Evolutionary conservation across 2,329 filamentous ascomycete genomes (phyloP).

Genomic region (Cladosporium velox): DNA sequence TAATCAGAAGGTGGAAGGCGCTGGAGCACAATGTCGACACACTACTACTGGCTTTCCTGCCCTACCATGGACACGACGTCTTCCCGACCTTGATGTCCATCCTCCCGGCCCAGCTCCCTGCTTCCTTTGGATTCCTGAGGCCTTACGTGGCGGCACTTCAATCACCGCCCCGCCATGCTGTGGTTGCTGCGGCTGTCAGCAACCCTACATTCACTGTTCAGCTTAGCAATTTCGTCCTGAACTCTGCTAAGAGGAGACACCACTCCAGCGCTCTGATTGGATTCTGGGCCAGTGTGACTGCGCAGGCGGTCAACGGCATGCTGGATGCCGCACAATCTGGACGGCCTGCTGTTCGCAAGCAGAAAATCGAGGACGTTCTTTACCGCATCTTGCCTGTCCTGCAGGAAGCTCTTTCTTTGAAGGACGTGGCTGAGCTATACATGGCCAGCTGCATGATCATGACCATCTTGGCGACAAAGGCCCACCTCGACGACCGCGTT

Average conservation of each 20-base stretch:
- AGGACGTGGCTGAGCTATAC: slow-evolving; percentile 74
- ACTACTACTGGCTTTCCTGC: slow-evolving; percentile 82
- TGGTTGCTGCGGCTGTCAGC: slow-evolving; percentile 81
- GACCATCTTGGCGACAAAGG: slow-evolving; percentile 81
- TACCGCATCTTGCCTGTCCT: slow-evolving; percentile 69
- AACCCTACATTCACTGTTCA: slow-evolving; percentile 73
- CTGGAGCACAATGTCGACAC: slow-evolving; percentile 86
- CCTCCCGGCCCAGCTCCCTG: slow-evolving; percentile 71
- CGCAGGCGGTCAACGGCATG: slow-evolving; percentile 81
- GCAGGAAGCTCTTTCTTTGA: slow-evolving; percentile 74
- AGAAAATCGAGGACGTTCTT: slow-evolving; percentile 77
- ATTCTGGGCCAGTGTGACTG: slow-evolving; percentile 88
- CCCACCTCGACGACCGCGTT: slow-evolving; percentile 73
- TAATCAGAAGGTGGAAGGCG: slow-evolving; percentile 86
- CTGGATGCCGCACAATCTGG: slow-evolving; percentile 77
- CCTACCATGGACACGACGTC: slow-evolving; percentile 82
- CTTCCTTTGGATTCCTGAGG: slow-evolving; percentile 77
- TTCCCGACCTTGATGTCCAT: slow-evolving; percentile 88
- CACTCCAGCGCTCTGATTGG: slow-evolving; percentile 77
- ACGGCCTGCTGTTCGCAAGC: slow-evolving; percentile 70
- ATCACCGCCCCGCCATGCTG: slow-evolving; percentile 73
- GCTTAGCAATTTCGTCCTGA: slow-evolving; percentile 77
- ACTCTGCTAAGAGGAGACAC: slow-evolving; percentile 69
- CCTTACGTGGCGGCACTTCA: slow-evolving; percentile 81
- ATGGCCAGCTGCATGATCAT: slow-evolving; percentile 91